A percentile compares a stretch with the other conserved stretches of the same genome.
phyloP scores from a whole-genome alignment of 805 yeast genomes.

The Wickerhamiella cacticola region DNA sequence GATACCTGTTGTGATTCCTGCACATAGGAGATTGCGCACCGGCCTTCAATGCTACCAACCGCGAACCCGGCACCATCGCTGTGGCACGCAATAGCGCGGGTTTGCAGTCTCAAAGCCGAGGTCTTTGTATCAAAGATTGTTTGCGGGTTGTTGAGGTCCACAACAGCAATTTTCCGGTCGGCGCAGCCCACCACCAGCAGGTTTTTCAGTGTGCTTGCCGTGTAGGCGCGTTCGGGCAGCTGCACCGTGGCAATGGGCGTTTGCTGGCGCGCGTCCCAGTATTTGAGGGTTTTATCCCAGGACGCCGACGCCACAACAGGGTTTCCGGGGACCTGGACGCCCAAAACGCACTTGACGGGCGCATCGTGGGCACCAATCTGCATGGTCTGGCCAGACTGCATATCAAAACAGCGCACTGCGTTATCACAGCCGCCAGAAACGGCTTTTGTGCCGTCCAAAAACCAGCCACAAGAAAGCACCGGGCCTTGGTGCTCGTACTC shows the following conservation, averaged over 20 bases:
- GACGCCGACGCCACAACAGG: constrained; percentile 83
- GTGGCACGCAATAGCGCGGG: constrained; percentile 69
- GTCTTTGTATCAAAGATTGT: constrained; percentile 57
- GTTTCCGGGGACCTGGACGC: constrained; percentile 60
- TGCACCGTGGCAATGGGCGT: constrained; percentile 69
- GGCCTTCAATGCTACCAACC: constrained; percentile 84
- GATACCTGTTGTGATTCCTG: constrained; percentile 45
- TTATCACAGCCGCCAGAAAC: constrained; percentile 87
- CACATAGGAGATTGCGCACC: constrained; percentile 88
- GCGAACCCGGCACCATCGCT: constrained; percentile 92
- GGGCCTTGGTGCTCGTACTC: constrained; percentile 84
- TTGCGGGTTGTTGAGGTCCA: constrained; percentile 70
- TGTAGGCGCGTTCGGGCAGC: constrained; percentile 82
- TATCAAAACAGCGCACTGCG: constrained; percentile 70
- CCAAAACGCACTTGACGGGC: constrained; percentile 61
- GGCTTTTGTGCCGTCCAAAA: constrained; percentile 75
- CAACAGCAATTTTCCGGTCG: constrained; percentile 63
- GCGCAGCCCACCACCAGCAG: constrained; percentile 90
- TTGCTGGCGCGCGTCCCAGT: constrained; percentile 82
- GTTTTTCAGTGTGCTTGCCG: constrained; percentile 74
- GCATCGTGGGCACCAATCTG: constrained; percentile 81
- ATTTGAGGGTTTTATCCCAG: constrained; percentile 89
- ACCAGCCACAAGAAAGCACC: constrained; percentile 71
- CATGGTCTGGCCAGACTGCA: constrained; percentile 67
- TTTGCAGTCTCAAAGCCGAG: constrained; percentile 84